Percentiles rank a stretch among this genome's conserved stretches.
phyloP scores from a whole-genome alignment of 1,284 basidiomycete genomes.

The Naganishia cerealis region DNA sequence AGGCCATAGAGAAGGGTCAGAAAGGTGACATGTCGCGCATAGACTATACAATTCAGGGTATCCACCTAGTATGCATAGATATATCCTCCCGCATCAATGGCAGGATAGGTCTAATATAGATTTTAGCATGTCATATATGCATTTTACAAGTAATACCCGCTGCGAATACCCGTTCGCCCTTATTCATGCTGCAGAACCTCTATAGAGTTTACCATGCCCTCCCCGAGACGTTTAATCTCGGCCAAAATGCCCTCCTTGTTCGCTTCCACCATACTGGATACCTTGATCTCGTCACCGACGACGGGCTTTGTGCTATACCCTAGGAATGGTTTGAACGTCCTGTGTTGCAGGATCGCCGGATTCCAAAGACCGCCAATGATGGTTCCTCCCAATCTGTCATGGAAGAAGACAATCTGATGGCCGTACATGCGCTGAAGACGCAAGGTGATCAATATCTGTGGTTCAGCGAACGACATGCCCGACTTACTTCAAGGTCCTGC shows the following conservation, averaged over 20 bases:
- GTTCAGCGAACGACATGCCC: background rate
- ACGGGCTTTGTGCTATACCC: constrained; percentile 71
- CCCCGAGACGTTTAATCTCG: constrained; percentile 78
- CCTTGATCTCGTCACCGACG: constrained; percentile 43
- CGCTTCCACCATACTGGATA: constrained; percentile 64
- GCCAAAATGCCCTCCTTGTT: constrained; percentile 70
- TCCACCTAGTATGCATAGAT: background rate
- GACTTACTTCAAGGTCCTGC: constrained; percentile 67
- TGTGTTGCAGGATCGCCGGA: constrained; percentile 58
- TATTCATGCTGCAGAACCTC: constrained; percentile 34
- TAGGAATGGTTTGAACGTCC: constrained; percentile 76
- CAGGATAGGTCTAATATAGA: background rate
- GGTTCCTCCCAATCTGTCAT: constrained; percentile 77
- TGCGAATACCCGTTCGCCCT: background rate
- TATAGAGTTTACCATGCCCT: constrained; percentile 65
- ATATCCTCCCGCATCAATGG: background rate
- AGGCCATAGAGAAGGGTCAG: background rate
- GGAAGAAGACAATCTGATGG: constrained; percentile 79
- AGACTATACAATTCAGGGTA: background rate
- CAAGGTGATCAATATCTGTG: background rate
- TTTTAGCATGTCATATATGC: background rate
- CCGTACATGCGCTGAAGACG: constrained; percentile 65
- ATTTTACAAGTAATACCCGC: background rate
- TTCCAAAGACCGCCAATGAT: constrained; percentile 86
- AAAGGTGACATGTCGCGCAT: background rate